Base-by-base conservation (phyloP, 2,329 filamentous ascomycete species). In the Akanthomyces lecanii region DNA sequence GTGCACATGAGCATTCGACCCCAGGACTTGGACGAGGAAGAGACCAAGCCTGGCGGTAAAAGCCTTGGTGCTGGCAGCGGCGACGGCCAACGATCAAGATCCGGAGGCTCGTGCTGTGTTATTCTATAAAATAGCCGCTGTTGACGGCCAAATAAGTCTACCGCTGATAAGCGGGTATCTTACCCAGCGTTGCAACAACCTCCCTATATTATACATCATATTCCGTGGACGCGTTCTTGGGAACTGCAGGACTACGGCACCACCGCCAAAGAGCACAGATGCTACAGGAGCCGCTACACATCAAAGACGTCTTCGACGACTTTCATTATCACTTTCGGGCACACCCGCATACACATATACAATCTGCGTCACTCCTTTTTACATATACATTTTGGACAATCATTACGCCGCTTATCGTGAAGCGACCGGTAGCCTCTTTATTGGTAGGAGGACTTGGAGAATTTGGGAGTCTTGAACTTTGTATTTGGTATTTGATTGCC, bases 1-100 rank as follows among this genome's bases (percentile, higher is more conserved):
- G 87, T 97, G n/a, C 92, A 97, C 75, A 96, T 97, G 92, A 94
- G 90, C 6, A 87, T 97, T 69, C 90, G 91, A 69, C 92, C 92
- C 3, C 89, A 92, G 71, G 91, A 96, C 71, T 84, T 94, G 65
- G 89, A 96, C 67, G 92, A 95, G 71, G 88, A 90, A 69, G 89
- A 91, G 68, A 87, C 89, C 63, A 89, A 88, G 71, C 84, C 85
- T 40, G 82, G 84, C 64, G 90, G 89, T 74, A 79, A 77, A 70
- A 73, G 71, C 66, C 70, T 76, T 45, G 71, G 77, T 47, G 73
- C 77, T n/a, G 73, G 77, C 10, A 72, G 76, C 47, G 75, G 76
- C 8, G 75, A 78, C 28, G 74, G 78, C 45, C 74, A 70, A 64
- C 73, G 77, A 28, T 75, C 78, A 55, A 74, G 79, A 36, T 73